These are phyloP conservation scores for Phyllosticta ampelicida DNA, from an alignment of 2,329 filamentous ascomycete genomes.

Conservation along the genomic window DNA sequence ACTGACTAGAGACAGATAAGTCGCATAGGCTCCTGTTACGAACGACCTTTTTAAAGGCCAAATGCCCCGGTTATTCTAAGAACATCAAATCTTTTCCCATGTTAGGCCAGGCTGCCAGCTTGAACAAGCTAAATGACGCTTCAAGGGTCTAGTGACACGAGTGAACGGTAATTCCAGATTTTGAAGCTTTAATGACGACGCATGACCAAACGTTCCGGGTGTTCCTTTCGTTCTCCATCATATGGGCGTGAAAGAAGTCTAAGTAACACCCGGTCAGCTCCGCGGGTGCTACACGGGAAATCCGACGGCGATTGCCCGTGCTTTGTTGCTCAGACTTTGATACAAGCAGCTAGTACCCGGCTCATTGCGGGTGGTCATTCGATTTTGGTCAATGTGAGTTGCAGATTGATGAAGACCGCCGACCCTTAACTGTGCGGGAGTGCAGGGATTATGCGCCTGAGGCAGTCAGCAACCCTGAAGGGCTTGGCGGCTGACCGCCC, in stretches of 20 bases:
- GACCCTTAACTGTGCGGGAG: neutral
- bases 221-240: neutral
- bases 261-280: neutral
- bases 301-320: no score
- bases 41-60: no score
- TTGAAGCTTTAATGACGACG: neutral
- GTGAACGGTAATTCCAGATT: neutral
- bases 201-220: neutral
- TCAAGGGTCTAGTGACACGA: neutral
- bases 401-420: neutral
- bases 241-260: neutral
- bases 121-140: neutral
- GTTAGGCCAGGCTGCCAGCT: neutral
- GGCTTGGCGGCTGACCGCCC: neutral
- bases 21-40: no score
- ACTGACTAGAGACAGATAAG: neutral
- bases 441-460: neutral
- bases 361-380: no score
- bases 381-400: neutral
- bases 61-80: neutral
- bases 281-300: no score
- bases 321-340: no score
- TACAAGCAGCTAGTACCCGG: no score
- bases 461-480: neutral
- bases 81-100: neutral